A percentile compares a stretch with the other conserved stretches of the same genome.
phyloP scores from a whole-genome alignment of 768 basidiomycete species.

The Russula ochroleuca region DNA sequence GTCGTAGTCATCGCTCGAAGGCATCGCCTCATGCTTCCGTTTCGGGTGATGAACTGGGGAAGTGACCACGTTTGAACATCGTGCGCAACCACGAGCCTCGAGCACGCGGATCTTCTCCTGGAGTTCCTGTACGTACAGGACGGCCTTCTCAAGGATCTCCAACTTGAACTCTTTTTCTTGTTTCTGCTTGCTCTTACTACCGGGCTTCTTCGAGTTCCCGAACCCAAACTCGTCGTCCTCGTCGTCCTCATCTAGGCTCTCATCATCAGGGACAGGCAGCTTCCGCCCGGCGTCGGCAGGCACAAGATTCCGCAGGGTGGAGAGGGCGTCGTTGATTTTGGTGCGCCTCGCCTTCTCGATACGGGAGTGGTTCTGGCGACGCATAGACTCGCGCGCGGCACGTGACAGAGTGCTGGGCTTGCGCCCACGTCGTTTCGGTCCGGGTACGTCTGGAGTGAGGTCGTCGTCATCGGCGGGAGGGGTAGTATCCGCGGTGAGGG shows the following conservation, averaged over 20 bases:
- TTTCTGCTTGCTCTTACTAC: slow-evolving; percentile 10
- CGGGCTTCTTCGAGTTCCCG: slow-evolving; percentile 12
- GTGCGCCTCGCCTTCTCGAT: slow-evolving; percentile 93
- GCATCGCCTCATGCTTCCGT: slow-evolving; percentile 20
- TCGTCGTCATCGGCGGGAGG: slow-evolving; percentile 29
- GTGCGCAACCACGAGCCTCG: slow-evolving; percentile 16
- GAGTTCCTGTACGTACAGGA: slow-evolving; percentile 27
- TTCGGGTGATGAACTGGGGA: slow-evolving; percentile 5
- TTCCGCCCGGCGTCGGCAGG: slow-evolving; percentile 45
- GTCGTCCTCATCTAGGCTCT: slow-evolving; percentile 38
- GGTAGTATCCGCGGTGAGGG: slow-evolving; percentile 9
- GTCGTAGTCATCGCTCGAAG: slow-evolving; percentile 15
- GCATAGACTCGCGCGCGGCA: slow-evolving; percentile 75
- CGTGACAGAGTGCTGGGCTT: slow-evolving; percentile 72
- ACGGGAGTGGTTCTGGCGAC: slow-evolving; percentile 90
- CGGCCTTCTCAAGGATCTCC: slow-evolving; percentile 28
- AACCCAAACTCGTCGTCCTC: slow-evolving; percentile 23
- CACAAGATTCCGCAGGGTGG: slow-evolving; percentile 71
- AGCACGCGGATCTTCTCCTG: slow-evolving; percentile 26
- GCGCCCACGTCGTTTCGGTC: slow-evolving; percentile 60
- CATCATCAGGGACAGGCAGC: slow-evolving; percentile 34
- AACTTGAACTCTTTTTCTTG: slow-evolving; percentile 29
- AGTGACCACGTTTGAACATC: slow-evolving; percentile 5
- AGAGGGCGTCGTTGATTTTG: slow-evolving; percentile 91
- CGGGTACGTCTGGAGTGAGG: slow-evolving; percentile 31